Conservation (phyloP, 805 yeast genomes). For the Cyberlindnera mycetangii region DNA sequence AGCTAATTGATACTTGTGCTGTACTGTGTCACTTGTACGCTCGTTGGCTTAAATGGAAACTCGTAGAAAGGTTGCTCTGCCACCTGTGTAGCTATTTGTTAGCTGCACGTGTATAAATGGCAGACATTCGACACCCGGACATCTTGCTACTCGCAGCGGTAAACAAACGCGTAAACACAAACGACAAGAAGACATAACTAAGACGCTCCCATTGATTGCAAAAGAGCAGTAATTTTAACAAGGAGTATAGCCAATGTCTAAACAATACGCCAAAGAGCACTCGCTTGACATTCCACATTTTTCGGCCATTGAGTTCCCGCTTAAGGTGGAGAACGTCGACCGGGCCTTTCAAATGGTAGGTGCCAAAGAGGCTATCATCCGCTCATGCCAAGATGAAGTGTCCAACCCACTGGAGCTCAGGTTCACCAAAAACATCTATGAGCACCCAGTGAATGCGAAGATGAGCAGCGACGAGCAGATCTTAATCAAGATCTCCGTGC, state of each 20-base stretch:
- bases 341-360: conserved; percentile 71
- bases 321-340: conserved; percentile 58
- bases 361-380: conserved; percentile 41
- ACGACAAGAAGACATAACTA: background rate
- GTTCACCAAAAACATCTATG: conserved; percentile 36
- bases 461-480: conserved; percentile 53
- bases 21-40: too few species aligned
- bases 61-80: background rate
- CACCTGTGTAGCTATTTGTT: background rate
- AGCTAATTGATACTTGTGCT: background rate
- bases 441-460: conserved; percentile 64
- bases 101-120: background rate
- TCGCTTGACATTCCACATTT: conserved; percentile 73
- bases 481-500: conserved; percentile 56
- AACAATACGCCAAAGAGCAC: conserved; percentile 47
- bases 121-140: background rate
- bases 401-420: conserved; percentile 38
- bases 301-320: conserved; percentile 75
- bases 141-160: background rate
- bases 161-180: background rate
- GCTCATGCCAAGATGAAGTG: conserved; percentile 30
- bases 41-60: too few species aligned
- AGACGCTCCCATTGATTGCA: too few species aligned
- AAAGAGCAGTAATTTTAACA: background rate
- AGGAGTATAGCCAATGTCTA: conserved; percentile 15